A percentile compares a stretch with the other conserved stretches of the same genome.
phyloP scores from a whole-genome alignment of 2,329 filamentous ascomycete genomes.

The Bipolaris zeicola region DNA sequence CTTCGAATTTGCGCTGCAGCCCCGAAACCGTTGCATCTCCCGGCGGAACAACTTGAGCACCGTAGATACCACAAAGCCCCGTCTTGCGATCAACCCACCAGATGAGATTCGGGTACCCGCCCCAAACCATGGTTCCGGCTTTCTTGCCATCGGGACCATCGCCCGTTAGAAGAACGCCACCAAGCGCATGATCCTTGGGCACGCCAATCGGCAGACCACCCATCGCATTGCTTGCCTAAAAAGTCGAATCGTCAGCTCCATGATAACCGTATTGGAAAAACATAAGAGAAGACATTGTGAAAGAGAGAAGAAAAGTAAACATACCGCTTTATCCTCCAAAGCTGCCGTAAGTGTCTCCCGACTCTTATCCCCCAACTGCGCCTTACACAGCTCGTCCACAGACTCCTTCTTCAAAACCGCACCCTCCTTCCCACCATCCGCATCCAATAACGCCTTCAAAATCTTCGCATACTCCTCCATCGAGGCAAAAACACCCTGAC shows the following conservation, averaged over 20 bases:
- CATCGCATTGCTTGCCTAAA: slow-evolving; percentile 29
- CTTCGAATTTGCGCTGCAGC: slow-evolving; percentile 28
- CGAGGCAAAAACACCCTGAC: slow-evolving; percentile 29
- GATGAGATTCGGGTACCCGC: slow-evolving; percentile 40
- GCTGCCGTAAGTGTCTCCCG: slow-evolving; percentile 44
- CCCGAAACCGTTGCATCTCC: slow-evolving; percentile 31
- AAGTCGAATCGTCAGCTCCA: not conserved
- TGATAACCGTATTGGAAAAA: too few relatives aligned
- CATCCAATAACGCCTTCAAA: slow-evolving; percentile 32
- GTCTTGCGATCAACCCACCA: slow-evolving; percentile 45
- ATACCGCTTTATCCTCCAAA: slow-evolving; percentile 24
- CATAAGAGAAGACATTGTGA: too few relatives aligned
- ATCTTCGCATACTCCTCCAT: slow-evolving; percentile 41
- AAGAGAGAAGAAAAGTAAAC: not conserved
- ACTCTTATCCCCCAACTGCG: slow-evolving; percentile 32
- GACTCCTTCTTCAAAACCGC: slow-evolving; percentile 25
- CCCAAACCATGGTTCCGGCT: slow-evolving; percentile 41
- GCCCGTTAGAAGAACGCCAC: slow-evolving; percentile 33
- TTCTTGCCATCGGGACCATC: slow-evolving; percentile 33
- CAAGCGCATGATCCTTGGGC: slow-evolving; percentile 39
- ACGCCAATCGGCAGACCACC: slow-evolving; percentile 26
- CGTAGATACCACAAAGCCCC: slow-evolving; percentile 40
- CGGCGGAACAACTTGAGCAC: slow-evolving; percentile 36
- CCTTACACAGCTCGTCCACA: slow-evolving; percentile 39
- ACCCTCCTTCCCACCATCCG: slow-evolving; percentile 33